These are phyloP conservation scores for Cercospora sp. DNA, from an alignment of 2,329 filamentous ascomycete species.

Conservation along the genomic window DNA sequence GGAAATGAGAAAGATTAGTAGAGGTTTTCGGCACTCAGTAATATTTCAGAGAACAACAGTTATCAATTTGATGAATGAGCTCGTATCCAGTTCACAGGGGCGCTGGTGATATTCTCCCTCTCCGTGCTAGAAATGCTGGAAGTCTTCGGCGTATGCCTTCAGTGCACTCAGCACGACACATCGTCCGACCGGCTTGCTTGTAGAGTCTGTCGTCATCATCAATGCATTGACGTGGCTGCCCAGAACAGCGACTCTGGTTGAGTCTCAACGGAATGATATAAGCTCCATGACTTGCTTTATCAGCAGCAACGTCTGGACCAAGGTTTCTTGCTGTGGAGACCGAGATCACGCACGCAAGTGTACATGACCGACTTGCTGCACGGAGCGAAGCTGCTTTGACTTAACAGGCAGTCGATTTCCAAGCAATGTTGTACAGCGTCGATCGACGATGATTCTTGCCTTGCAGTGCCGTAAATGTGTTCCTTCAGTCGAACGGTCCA, in stretches of 20 bases:
- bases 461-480: background rate
- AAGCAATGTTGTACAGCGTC: background rate
- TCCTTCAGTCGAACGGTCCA: background rate
- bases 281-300: background rate
- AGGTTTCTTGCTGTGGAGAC: background rate
- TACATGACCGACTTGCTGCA: background rate
- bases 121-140: background rate
- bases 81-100: background rate
- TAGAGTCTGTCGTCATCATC: background rate
- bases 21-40: background rate
- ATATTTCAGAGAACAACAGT: background rate
- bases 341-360: background rate
- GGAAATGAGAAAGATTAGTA: background rate
- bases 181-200: background rate
- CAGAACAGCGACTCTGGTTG: background rate
- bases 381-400: background rate
- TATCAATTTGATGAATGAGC: background rate
- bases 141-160: background rate
- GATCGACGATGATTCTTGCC: background rate
- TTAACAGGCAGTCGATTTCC: background rate
- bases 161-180: background rate
- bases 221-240: background rate
- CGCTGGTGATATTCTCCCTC: background rate
- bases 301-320: background rate
- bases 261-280: background rate